Evolutionary conservation across 768 basidiomycete genomes (phyloP), one percentile per base, ranked within the genome.

Genomic region (Tephrocybe sp.): DNA sequence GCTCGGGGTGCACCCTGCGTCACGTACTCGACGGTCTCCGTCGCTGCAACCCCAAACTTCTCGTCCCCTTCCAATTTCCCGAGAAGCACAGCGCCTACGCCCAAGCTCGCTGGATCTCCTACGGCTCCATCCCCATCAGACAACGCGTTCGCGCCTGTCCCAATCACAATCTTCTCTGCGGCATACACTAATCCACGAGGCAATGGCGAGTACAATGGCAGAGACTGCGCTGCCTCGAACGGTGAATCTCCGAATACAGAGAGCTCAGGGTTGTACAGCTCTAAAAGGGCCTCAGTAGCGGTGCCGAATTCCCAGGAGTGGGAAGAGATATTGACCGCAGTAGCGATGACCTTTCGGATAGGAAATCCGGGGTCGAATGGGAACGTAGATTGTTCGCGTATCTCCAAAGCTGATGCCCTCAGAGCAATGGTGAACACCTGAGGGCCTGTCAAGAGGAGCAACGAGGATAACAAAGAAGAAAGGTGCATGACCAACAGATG

Each of bases 51-150:
- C 0, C 70, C 64, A 61, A 62, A 78, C 27, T 64, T 55, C 11
- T 61, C 60, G 21, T 45, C 44, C 4, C 47, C 41, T 12, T 4
- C 26, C 18, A 30, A 9, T 28, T 77, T 76, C 15, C 73, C 70
- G 8, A 80, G 49, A 6, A 77, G 59, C 9, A 62, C 58, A 2
- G 78, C 74, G 2, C 71, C 68, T 2, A 74, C 68, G 13, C 78
- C 79, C 5, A 81, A 55, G 50, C 74, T 75, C 1, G 82, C 77
- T 0, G 83, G 83, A 53, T 86, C 83, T 0, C 77, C 81, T 0
- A 76, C 80, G 1, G 78, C 74, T 4, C 76, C 76, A 37, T 72
- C 69, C 2, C 71, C 73, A 24, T 70, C 60, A 0, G 70, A 58
- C 12, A 80, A 27, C 2, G 71, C 60, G 35, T 62, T 58, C 5